A percentile compares a stretch with the other conserved stretches of the same genome.
Conservation (phyloP, 2,329 filamentous ascomycete species). For the Diaporthe citri region DNA sequence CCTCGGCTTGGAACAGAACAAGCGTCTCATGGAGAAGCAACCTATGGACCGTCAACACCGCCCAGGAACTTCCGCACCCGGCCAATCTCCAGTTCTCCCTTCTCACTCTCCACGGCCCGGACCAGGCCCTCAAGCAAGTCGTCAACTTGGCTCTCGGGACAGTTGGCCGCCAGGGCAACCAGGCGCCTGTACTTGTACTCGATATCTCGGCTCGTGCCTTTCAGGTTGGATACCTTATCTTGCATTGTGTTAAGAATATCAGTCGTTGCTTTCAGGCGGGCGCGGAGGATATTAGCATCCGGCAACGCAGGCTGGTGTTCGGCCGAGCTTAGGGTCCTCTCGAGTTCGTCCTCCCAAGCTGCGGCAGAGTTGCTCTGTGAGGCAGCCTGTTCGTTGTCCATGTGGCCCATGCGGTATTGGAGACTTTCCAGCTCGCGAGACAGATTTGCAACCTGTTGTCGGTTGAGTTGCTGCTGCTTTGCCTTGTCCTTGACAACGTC, state of each 20-base stretch:
- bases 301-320: conserved; percentile 65
- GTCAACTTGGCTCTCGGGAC: conserved; percentile 84
- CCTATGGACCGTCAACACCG: conserved; percentile 74
- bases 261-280: conserved; percentile 78
- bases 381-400: conserved; percentile 58
- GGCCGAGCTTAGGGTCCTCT: conserved; percentile 59
- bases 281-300: conserved; percentile 70
- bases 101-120: conserved; percentile 90
- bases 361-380: conserved; percentile 60
- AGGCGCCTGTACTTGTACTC: conserved; percentile 91
- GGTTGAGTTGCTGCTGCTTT: conserved; percentile 73
- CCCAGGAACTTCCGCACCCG: conserved; percentile 84
- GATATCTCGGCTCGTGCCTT: conserved; percentile 84
- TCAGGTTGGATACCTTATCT: conserved; percentile 77
- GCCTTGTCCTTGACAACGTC: conserved; percentile 77
- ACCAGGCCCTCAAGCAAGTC: conserved; percentile 82
- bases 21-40: neutral
- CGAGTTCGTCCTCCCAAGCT: conserved; percentile 68
- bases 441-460: conserved; percentile 83
- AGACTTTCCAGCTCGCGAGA: conserved; percentile 80
- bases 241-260: conserved; percentile 76
- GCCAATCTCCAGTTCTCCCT: conserved; percentile 79
- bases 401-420: conserved; percentile 63
- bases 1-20: neutral
- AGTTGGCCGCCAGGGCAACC: conserved; percentile 86